Percentiles rank a stretch among this genome's conserved stretches.
Conservation (phyloP, 225 moss, liverwort and hornwort species). For the Marchantia paleacea region DNA sequence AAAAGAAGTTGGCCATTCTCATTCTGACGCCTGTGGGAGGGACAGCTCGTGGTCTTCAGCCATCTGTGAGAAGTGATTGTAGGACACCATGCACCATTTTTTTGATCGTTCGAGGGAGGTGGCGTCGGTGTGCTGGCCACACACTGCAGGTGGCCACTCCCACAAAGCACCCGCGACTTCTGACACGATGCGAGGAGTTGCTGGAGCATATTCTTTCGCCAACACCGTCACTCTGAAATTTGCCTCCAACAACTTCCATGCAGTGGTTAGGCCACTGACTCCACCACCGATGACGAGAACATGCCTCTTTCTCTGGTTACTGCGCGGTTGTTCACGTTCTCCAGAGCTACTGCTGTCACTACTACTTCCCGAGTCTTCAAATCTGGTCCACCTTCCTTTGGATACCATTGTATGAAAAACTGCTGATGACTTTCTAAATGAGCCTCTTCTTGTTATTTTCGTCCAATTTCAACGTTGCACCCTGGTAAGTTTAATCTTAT, state of each 20-base stretch:
- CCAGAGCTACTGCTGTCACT: too few relatives aligned
- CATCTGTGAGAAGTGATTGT: not conserved
- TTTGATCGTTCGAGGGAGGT: not conserved
- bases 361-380: too few relatives aligned
- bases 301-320: not conserved
- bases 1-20: not conserved
- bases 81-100: not conserved
- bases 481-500: too few relatives aligned
- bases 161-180: not conserved
- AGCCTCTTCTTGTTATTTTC: too few relatives aligned
- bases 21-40: not conserved
- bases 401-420: too few relatives aligned
- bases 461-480: too few relatives aligned
- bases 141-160: not conserved
- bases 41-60: not conserved
- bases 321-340: too few relatives aligned
- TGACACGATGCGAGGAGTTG: not conserved
- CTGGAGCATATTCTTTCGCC: conserved; percentile 1
- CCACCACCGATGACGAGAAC: not conserved
- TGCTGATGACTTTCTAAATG: too few relatives aligned
- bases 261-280: not conserved
- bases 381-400: too few relatives aligned
- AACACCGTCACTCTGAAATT: not conserved
- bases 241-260: not conserved
- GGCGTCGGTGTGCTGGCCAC: not conserved